Percentiles rank a stretch among this genome's conserved stretches.
These are phyloP conservation scores for Flagelloscypha sp. DNA, from an alignment of 768 basidiomycete genomes.

Conservation along the genomic window DNA sequence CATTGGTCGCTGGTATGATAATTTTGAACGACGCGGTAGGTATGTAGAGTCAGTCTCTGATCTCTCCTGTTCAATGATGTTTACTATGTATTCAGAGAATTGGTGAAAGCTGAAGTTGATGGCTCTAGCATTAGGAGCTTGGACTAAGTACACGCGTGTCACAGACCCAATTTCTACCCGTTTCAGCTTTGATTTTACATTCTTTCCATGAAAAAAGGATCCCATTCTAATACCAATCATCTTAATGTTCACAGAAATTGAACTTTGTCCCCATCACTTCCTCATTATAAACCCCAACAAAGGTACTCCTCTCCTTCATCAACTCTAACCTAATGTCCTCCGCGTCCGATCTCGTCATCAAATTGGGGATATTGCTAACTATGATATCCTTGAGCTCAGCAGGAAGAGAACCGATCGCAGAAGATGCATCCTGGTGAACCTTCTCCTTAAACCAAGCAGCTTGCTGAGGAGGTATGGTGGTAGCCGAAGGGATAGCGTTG, in stretches of 20 bases:
- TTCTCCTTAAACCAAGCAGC: conserved; percentile 16
- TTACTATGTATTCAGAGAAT: no score
- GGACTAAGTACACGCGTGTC: no score
- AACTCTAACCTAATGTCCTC: conserved; percentile 10
- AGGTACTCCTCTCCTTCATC: conserved; percentile 16
- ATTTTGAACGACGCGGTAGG: no score
- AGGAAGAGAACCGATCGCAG: conserved; percentile 3
- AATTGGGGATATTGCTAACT: conserved; percentile 3
- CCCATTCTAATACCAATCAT: no score
- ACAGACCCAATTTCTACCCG: no score
- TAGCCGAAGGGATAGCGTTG: conserved; percentile 21
- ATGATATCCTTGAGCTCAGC: conserved; percentile 9
- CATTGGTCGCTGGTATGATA: no score
- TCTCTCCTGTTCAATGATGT: no score
- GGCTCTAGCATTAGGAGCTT: no score
- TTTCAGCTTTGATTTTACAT: no score
- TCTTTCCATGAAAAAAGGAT: no score
- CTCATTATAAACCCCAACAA: conserved; percentile 3
- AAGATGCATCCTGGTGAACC: conserved; percentile 10
- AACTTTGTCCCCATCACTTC: conserved; percentile 5
- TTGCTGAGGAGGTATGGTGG: conserved; percentile 25
- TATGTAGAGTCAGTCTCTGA: no score
- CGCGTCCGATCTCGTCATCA: conserved; percentile 8
- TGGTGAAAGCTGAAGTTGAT: no score
- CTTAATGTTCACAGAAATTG: conserved; percentile 12